phyloP scores from a whole-genome alignment of 495 filamentous ascomycete genomes.

The Durotheca rogersii region DNA sequence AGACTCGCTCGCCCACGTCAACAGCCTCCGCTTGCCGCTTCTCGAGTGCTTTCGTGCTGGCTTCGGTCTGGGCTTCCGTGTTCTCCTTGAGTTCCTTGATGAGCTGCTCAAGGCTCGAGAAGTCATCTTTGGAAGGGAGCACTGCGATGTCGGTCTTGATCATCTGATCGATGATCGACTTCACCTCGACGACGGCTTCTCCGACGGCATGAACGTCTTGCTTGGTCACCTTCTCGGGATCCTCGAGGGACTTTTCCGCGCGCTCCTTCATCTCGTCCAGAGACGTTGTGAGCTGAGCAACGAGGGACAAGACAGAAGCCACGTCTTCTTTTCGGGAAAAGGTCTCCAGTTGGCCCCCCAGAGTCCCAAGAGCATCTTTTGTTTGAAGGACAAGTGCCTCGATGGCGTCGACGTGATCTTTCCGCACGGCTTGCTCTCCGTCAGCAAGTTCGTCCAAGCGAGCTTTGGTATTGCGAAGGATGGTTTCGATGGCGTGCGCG shows the following conservation, averaged over 20 bases:
- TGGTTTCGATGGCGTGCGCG: slow-evolving; percentile 81
- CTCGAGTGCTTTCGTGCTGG: slow-evolving; percentile 76
- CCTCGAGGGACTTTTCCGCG: slow-evolving; percentile 60
- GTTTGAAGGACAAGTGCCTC: slow-evolving; percentile 70
- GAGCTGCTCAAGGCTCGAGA: slow-evolving; percentile 53
- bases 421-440: slow-evolving; percentile 61
- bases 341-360: slow-evolving; percentile 60
- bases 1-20: slow-evolving; percentile 51
- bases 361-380: slow-evolving; percentile 63
- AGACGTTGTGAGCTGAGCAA: slow-evolving; percentile 69
- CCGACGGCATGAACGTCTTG: slow-evolving; percentile 76
- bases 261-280: slow-evolving; percentile 78
- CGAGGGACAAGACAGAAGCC: slow-evolving; percentile 67
- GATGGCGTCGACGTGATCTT: slow-evolving; percentile 73
- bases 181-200: slow-evolving; percentile 76
- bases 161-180: slow-evolving; percentile 70
- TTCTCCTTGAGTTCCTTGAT: slow-evolving; percentile 71
- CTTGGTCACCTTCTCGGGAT: slow-evolving; percentile 68
- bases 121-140: slow-evolving; percentile 63
- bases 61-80: slow-evolving; percentile 65
- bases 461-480: slow-evolving; percentile 80
- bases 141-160: slow-evolving; percentile 64
- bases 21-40: slow-evolving; percentile 62
- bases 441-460: slow-evolving; percentile 76
- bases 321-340: slow-evolving; percentile 76